phyloP scores from a whole-genome alignment of 2,329 filamentous ascomycete genomes.

The Penicillium brasilianum region DNA sequence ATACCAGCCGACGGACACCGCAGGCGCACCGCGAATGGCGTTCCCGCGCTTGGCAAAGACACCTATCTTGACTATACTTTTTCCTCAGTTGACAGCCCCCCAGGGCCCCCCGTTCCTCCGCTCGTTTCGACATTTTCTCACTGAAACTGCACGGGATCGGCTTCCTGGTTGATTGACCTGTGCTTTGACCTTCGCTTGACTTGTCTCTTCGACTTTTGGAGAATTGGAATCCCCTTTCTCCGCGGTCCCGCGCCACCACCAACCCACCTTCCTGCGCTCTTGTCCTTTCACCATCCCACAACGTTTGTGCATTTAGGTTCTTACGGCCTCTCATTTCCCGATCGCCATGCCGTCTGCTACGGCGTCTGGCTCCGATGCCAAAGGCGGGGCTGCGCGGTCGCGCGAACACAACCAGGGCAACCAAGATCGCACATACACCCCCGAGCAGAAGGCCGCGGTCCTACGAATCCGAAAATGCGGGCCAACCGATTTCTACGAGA shows the following conservation, averaged over 20 bases:
- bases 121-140: slow-evolving; percentile 16
- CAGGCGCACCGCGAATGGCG: slow-evolving; percentile 19
- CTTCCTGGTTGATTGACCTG: background rate
- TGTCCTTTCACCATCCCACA: slow-evolving; percentile 7
- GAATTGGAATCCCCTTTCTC: slow-evolving; percentile 22
- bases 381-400: slow-evolving; percentile 47
- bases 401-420: slow-evolving; percentile 57
- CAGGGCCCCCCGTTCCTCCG: slow-evolving; percentile 15
- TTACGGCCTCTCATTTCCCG: background rate
- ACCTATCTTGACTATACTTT: slow-evolving; percentile 30
- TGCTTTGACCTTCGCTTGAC: slow-evolving; percentile 2
- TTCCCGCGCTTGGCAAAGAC: slow-evolving; percentile 33
- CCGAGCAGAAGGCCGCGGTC: slow-evolving; percentile 90
- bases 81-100: slow-evolving; percentile 9
- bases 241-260: slow-evolving; percentile 26
- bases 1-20: slow-evolving; percentile 5
- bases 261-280: slow-evolving; percentile 9
- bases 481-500: slow-evolving; percentile 93
- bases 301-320: slow-evolving; percentile 9
- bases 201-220: slow-evolving; percentile 7
- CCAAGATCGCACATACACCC: slow-evolving; percentile 70
- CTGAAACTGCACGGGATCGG: slow-evolving; percentile 11
- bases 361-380: slow-evolving; percentile 53
- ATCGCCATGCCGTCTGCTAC: slow-evolving; percentile 49
- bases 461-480: slow-evolving; percentile 83